Evolutionary conservation across 306 rosid species (phyloP).

Genomic region (Geum urbanum): DNA sequence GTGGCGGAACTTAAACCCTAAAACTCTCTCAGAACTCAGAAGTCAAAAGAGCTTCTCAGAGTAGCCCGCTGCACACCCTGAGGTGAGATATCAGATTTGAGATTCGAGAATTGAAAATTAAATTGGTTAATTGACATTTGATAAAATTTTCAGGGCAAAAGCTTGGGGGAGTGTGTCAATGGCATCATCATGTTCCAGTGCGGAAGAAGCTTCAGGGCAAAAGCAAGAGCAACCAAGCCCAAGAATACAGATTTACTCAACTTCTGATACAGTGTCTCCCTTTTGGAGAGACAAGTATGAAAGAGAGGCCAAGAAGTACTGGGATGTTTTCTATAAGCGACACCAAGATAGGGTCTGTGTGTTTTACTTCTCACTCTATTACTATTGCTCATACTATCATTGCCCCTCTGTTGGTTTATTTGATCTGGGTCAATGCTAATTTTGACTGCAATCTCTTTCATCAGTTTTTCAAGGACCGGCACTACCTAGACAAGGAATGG

Average conservation of each 20-base stretch:
- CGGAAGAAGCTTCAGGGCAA: slow-evolving; percentile 36
- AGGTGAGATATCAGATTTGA: slow-evolving; percentile 5
- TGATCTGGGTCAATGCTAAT: background rate
- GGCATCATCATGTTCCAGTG: slow-evolving; percentile 33
- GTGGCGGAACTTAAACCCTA: slow-evolving; percentile 14
- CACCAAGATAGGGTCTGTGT: slow-evolving; percentile 74
- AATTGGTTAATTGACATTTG: background rate
- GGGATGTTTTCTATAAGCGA: slow-evolving; percentile 90
- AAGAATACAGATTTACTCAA: slow-evolving; percentile 72
- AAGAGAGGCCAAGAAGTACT: slow-evolving; percentile 80
- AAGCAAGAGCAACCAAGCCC: slow-evolving; percentile 34
- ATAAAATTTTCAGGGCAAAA: background rate
- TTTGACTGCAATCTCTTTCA: background rate
- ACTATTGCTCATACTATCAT: slow-evolving; percentile 5
- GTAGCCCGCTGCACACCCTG: background rate
- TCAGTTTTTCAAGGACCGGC: slow-evolving; percentile 89
- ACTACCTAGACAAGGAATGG: slow-evolving; percentile 96
- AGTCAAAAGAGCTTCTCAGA: background rate
- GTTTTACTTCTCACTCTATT: background rate
- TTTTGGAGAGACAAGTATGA: slow-evolving; percentile 94
- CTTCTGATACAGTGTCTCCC: slow-evolving; percentile 47
- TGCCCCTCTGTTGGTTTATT: background rate
- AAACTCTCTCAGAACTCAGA: background rate
- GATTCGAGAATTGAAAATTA: background rate
- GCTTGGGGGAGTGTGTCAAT: slow-evolving; percentile 21